Percentiles rank a stretch among this genome's conserved stretches.
phyloP scores from a whole-genome alignment of 2,329 filamentous ascomycete species.

The Corynespora cassiicola region DNA sequence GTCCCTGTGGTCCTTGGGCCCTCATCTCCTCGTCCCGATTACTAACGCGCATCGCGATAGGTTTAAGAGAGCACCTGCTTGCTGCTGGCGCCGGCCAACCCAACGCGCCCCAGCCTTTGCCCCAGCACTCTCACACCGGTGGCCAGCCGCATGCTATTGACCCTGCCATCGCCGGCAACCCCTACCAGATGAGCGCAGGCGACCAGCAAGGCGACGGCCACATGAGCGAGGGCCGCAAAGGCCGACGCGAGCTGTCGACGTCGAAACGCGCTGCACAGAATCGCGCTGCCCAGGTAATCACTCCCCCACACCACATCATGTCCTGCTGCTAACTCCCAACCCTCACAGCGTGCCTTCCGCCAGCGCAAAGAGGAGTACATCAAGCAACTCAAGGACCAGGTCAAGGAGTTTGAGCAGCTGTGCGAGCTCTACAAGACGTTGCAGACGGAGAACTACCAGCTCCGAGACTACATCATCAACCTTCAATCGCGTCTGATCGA shows the following conservation, averaged over 20 bases:
- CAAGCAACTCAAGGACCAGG: constrained; percentile 94
- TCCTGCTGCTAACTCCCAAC: constrained; percentile 45
- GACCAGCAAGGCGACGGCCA: constrained; percentile 56
- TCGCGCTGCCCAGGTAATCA: constrained; percentile 94
- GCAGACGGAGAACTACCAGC: constrained; percentile 85
- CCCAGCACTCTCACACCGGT: constrained; percentile 47
- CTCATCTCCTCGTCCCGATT: constrained; percentile 21
- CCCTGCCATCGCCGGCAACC: constrained; percentile 61
- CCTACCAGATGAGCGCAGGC: constrained; percentile 55
- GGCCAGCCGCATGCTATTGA: constrained; percentile 62
- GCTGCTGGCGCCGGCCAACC: constrained; percentile 57
- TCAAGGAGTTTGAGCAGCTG: constrained; percentile 78
- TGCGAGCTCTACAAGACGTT: constrained; percentile 80
- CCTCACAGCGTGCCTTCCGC: constrained; percentile 83
- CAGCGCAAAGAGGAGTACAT: constrained; percentile 98
- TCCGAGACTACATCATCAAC: constrained; percentile 91
- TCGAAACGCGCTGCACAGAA: constrained; percentile 98
- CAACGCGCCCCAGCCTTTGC: constrained; percentile 31
- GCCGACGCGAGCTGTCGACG: constrained; percentile 89
- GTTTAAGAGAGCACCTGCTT: constrained; percentile 69
- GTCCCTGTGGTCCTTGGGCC: constrained; percentile 12
- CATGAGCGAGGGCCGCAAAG: constrained; percentile 59
- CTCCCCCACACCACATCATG: too few relatives aligned
- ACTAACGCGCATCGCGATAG: constrained; percentile 49
- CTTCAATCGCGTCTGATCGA: constrained; percentile 88